Evolutionary conservation across 352 stramenopile genomes (phyloP).

Genomic region (Pseudoperonospora humuli): DNA sequence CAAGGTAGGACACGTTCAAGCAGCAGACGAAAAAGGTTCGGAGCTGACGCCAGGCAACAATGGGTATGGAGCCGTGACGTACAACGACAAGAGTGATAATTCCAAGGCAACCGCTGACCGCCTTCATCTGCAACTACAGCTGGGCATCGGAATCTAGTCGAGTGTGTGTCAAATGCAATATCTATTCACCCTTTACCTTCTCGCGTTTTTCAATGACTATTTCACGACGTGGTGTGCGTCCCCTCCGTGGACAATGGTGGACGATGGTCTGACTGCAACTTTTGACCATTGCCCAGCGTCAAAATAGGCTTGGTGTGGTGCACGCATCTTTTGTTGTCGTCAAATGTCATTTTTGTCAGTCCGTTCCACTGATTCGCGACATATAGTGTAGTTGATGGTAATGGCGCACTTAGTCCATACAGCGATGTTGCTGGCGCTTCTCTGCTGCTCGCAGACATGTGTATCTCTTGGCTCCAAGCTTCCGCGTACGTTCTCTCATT

Average conservation of each 20-base stretch:
- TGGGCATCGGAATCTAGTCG: constrained; percentile 23
- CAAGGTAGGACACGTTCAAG: constrained; percentile 10
- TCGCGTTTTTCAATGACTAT: background rate
- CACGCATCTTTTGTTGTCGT: too few species aligned
- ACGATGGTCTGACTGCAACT: too few species aligned
- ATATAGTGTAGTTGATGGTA: too few species aligned
- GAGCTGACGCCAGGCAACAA: constrained; percentile 20
- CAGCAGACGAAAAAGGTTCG: constrained; percentile 1
- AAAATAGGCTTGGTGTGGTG: too few species aligned
- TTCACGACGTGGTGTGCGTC: background rate
- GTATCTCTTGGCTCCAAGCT: background rate
- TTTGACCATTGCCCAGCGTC: too few species aligned
- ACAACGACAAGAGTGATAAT: constrained; percentile 10
- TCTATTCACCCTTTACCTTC: too few species aligned
- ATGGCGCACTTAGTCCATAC: too few species aligned
- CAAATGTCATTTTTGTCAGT: too few species aligned
- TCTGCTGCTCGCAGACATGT: constrained; percentile 10
- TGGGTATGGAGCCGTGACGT: constrained; percentile 29
- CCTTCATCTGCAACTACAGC: constrained; percentile 20
- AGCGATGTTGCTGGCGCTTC: constrained; percentile 11
- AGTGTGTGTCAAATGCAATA: too few species aligned
- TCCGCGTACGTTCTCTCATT: constrained; percentile 7
- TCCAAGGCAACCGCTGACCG: constrained; percentile 11
- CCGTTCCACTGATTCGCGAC: too few species aligned
- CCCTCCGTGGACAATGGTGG: too few species aligned